Conservation (phyloP, 768 basidiomycete genomes). For the Tylopilus sp. region DNA sequence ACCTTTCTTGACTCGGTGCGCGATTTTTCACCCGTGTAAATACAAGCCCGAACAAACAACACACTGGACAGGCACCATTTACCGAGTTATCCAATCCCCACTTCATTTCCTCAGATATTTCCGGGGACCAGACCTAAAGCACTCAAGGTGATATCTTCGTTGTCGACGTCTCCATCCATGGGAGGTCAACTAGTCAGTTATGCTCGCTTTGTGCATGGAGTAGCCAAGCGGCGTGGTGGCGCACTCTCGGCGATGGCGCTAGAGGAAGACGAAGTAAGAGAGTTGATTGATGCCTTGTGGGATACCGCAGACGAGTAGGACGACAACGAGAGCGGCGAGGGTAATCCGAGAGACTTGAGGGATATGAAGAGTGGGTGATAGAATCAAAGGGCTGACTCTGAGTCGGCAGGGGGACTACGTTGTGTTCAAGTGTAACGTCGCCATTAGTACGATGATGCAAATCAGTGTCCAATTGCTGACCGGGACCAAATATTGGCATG, state of each 20-base stretch:
- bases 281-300: constrained; percentile 59
- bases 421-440: no score
- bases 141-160: constrained; percentile 40
- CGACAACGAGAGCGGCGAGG: constrained; percentile 22
- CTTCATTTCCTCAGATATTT: constrained; percentile 55
- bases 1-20: constrained; percentile 39
- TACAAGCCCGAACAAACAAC: constrained; percentile 3
- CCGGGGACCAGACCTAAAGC: constrained; percentile 12
- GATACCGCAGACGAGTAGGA: constrained; percentile 48
- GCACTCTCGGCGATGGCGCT: constrained; percentile 37
- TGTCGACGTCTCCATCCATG: constrained; percentile 41
- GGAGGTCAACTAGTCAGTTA: constrained; percentile 47
- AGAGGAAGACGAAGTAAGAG: constrained; percentile 54
- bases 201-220: constrained; percentile 48
- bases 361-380: constrained; percentile 17
- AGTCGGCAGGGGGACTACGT: no score
- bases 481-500: no score
- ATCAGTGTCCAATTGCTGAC: no score
- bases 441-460: no score
- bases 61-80: constrained; percentile 41
- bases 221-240: constrained; percentile 38
- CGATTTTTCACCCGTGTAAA: background rate
- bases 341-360: constrained; percentile 20
- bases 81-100: constrained; percentile 54
- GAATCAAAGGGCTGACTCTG: no score